These are phyloP conservation scores for Globisporangium nagaii DNA, from an alignment of 352 stramenopile genomes.

Conservation along the genomic window DNA sequence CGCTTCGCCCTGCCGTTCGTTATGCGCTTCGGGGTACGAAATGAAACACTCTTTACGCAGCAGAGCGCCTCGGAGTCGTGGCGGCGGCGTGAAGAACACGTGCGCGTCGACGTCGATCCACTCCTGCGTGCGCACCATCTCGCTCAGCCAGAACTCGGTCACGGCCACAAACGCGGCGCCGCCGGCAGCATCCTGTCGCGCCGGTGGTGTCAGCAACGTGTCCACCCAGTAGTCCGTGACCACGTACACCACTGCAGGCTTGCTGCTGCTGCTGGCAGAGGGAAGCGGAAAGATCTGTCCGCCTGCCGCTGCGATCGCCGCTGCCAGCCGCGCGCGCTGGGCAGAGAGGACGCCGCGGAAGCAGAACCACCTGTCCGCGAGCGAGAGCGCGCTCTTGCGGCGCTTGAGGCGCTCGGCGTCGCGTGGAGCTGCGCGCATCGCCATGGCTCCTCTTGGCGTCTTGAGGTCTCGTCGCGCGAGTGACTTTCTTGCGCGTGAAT, in stretches of 20 bases:
- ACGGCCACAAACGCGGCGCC: constrained; percentile 12
- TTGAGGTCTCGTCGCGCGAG: not conserved
- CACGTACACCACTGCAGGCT: constrained; percentile 22
- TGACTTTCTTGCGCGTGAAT: not conserved
- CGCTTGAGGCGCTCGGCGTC: constrained; percentile 5
- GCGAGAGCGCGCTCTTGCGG: constrained; percentile 15
- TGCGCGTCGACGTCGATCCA: constrained; percentile 31
- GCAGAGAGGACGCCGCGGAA: constrained; percentile 22
- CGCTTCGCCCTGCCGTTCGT: not conserved
- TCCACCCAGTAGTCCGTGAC: constrained; percentile 55
- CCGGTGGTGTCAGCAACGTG: not conserved
- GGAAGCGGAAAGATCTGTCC: constrained; percentile 8
- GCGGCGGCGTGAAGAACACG: constrained; percentile 44
- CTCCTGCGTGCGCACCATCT: constrained; percentile 28
- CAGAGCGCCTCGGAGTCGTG: not conserved
- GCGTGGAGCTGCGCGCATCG: not conserved
- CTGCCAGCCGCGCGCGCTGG: constrained; percentile 12
- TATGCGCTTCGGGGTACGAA: constrained; percentile 32
- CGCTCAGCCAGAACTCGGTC: constrained; percentile 54
- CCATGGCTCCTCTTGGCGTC: not conserved
- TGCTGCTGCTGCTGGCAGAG: not conserved
- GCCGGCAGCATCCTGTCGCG: not conserved
- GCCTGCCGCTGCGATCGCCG: constrained; percentile 9
- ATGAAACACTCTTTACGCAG: constrained; percentile 8
- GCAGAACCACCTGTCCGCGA: constrained; percentile 21